Conservation (phyloP, 2,329 filamentous ascomycete genomes). For the Emydomyces testavorans region DNA sequence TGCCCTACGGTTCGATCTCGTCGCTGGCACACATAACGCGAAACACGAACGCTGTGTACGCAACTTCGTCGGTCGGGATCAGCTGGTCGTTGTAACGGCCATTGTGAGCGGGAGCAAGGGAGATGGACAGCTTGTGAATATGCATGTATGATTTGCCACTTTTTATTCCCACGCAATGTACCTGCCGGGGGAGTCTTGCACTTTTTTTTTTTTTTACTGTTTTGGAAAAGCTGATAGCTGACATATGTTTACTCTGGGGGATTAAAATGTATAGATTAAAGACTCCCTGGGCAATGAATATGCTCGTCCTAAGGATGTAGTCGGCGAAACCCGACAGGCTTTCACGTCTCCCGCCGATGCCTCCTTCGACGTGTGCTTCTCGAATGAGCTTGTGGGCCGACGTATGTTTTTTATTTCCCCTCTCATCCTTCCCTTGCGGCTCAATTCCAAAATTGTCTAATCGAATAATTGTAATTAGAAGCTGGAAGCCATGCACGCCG, state of each 20-base stretch:
- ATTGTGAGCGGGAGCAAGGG: constrained; percentile 74
- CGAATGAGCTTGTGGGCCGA: constrained; percentile 59
- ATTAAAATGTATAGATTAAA: constrained; percentile 55
- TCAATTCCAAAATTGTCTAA: constrained; percentile 6
- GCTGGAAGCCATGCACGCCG: constrained; percentile 45
- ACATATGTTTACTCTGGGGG: not conserved
- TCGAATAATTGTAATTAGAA: constrained; percentile 20
- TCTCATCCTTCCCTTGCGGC: not conserved
- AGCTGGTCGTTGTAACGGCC: constrained; percentile 88
- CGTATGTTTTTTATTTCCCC: constrained; percentile 53
- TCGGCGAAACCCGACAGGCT: constrained; percentile 80
- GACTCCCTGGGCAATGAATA: constrained; percentile 96
- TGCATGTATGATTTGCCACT: constrained; percentile 86
- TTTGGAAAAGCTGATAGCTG: not conserved
- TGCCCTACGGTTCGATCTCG: constrained; percentile 88
- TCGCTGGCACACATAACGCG: constrained; percentile 51
- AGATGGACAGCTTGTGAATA: constrained; percentile 86
- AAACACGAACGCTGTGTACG: constrained; percentile 80
- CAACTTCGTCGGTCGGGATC: constrained; percentile 88
- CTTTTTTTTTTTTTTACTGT: not conserved
- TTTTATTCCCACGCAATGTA: too few species aligned
- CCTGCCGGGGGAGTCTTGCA: constrained; percentile 21
- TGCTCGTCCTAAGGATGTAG: constrained; percentile 77
- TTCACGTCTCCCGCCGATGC: constrained; percentile 89
- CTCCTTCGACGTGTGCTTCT: constrained; percentile 93